A percentile compares a stretch with the other conserved stretches of the same genome.
These are phyloP conservation scores for Rhizopus delemar DNA, from an alignment of 371 early-diverging fungal species.

Conservation along the genomic window DNA sequence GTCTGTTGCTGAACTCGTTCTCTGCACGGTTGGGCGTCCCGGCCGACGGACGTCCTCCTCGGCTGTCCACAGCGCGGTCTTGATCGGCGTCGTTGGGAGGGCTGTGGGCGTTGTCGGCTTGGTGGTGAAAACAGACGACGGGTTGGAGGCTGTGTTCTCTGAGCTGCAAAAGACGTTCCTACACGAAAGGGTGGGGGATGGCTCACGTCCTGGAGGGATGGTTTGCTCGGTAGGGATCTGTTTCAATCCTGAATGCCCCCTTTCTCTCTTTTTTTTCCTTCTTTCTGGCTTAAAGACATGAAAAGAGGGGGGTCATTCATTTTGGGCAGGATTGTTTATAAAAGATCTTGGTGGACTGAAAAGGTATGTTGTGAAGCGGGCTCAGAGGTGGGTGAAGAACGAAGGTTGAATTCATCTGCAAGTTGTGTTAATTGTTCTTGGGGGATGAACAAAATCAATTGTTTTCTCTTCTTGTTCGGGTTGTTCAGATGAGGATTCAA, in stretches of 20 bases:
- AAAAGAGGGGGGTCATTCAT: not conserved
- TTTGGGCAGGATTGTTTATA: not conserved
- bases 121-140: too few relatives aligned
- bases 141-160: too few relatives aligned
- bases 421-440: not conserved
- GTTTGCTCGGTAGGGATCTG: too few relatives aligned
- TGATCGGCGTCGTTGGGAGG: too few relatives aligned
- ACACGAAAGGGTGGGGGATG: too few relatives aligned
- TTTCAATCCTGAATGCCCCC: not conserved
- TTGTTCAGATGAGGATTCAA: not conserved
- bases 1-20: conserved; percentile 11
- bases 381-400: not conserved
- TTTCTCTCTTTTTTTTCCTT: not conserved
- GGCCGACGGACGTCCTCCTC: conserved; percentile 63
- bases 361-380: not conserved
- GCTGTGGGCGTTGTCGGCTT: too few relatives aligned
- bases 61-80: conserved; percentile 62
- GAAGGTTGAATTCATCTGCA: conserved; percentile 1
- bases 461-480: not conserved
- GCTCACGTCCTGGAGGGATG: too few relatives aligned
- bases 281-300: not conserved
- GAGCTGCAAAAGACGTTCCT: too few relatives aligned
- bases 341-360: not conserved
- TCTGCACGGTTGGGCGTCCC: conserved; percentile 4
- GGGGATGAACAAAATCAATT: not conserved